Evolutionary conservation across 768 basidiomycete species (phyloP), one percentile per base, ranked within the genome.

Genomic region (Leccinellum albellum): DNA sequence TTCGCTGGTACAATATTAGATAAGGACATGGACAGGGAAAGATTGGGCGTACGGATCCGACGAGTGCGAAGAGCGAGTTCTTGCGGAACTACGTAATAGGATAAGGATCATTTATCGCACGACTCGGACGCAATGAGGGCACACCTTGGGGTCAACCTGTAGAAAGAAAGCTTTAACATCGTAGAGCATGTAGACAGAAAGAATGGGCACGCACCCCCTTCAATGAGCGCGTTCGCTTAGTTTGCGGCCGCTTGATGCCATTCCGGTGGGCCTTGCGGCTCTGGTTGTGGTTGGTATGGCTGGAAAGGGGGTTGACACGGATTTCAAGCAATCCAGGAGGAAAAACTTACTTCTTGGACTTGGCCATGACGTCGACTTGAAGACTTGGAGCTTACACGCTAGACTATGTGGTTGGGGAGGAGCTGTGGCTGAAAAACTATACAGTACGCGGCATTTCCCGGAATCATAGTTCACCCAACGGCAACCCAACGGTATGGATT

Each of bases 201-300:
- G 40, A 2, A 26, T 40, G 17, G 45, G 53, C 6, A 88, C 92
- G 61, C 82, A 98, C 96, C 83, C 94, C 95, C 79, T 85, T 93
- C 80, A 90, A 67, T 35, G 91, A 94, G 64, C 87, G 82, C 65
- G 89, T 83, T 67, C 86, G 82, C 72, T 83, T 79, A 57, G 83
- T 80, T 74, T 80, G 76, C 53, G 92, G 88, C 74, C 81, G 84
- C 79, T 89, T 93, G 80, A 98, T 96, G 70, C 95, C 96, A 81
- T 98, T 98, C 64, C 90, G 85, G 82, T 98, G 96, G 64, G 96
- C 94, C 85, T 97, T 98, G 76, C 85, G 86, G 82, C 67, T 92
- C 80, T 97, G 94, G 82, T 96, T 97, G 83, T 96, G 94, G 76
- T 91, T 92, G 69, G 89, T 92, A 74, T 93, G 88, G 69, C 89